phyloP scores from a whole-genome alignment of 805 yeast genomes.

The Brettanomyces custersianus region DNA sequence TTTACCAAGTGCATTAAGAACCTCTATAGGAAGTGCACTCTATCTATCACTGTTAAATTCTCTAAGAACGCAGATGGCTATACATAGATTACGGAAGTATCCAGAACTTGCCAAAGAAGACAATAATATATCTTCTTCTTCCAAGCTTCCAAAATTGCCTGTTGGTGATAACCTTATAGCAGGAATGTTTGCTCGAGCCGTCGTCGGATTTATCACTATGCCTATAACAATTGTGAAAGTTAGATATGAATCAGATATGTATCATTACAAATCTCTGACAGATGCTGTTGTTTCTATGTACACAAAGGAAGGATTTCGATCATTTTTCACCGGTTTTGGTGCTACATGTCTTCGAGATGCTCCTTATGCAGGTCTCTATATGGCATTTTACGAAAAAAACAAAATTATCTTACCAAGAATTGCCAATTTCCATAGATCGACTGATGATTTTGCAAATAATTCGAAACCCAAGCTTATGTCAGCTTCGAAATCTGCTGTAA shows the following conservation, averaged over 20 bases:
- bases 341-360: slow-evolving; percentile 89
- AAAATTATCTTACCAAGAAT: slow-evolving; percentile 46
- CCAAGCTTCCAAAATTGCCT: slow-evolving; percentile 62
- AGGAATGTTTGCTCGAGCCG: slow-evolving; percentile 72
- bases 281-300: slow-evolving; percentile 56
- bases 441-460: not conserved
- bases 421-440: slow-evolving; percentile 13
- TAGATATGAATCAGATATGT: slow-evolving; percentile 75
- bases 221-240: slow-evolving; percentile 90
- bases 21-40: slow-evolving; percentile 84
- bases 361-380: slow-evolving; percentile 92
- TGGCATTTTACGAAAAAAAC: slow-evolving; percentile 71
- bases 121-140: slow-evolving; percentile 11
- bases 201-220: slow-evolving; percentile 85
- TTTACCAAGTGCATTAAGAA: slow-evolving; percentile 79
- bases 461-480: slow-evolving; percentile 6
- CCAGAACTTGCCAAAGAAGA: slow-evolving; percentile 1
- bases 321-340: slow-evolving; percentile 80
- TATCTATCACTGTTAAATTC: slow-evolving; percentile 68
- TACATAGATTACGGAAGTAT: slow-evolving; percentile 8
- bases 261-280: slow-evolving; percentile 53
- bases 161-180: slow-evolving; percentile 60
- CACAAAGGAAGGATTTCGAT: slow-evolving; percentile 41
- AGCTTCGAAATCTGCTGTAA: slow-evolving; percentile 31
- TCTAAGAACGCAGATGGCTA: slow-evolving; percentile 44